Conservation (phyloP, 2,329 filamentous ascomycete genomes). For the Hypomyces perniciosus region DNA sequence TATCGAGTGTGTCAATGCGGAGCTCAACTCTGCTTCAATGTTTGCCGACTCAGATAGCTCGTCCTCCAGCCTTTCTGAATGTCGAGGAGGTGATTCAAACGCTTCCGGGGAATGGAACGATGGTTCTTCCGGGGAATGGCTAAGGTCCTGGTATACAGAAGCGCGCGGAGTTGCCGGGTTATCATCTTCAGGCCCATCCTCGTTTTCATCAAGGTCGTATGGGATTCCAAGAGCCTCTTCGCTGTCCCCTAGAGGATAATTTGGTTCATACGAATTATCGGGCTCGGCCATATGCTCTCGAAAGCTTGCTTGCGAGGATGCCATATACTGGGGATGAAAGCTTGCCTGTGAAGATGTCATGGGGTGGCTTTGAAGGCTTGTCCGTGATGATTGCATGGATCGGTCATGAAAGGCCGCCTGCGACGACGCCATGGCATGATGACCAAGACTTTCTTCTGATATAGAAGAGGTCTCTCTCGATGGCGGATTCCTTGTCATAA, state of each 20-base stretch:
- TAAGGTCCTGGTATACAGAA: constrained; percentile 37
- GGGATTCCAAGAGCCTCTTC: constrained; percentile 53
- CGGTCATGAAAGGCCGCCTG: not conserved
- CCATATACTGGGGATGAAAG: constrained; percentile 20
- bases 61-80: constrained; percentile 1
- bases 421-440: constrained; percentile 1
- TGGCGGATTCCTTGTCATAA: constrained; percentile 33
- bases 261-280: constrained; percentile 18
- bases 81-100: constrained; percentile 15
- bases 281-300: constrained; percentile 18
- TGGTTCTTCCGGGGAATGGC: constrained; percentile 22
- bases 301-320: constrained; percentile 22
- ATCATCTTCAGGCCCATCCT: constrained; percentile 32
- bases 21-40: not conserved
- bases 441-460: constrained; percentile 22
- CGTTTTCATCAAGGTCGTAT: constrained; percentile 40
- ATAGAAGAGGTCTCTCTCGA: constrained; percentile 26
- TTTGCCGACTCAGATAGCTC: not conserved
- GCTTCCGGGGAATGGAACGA: constrained; percentile 24
- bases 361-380: constrained; percentile 1
- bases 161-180: constrained; percentile 49
- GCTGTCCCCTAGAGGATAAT: constrained; percentile 39
- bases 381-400: constrained; percentile 17
- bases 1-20: not conserved
- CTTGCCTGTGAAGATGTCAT: constrained; percentile 22